Percentiles rank a stretch among this genome's conserved stretches.
Evolutionary conservation across 495 filamentous ascomycete species (phyloP).

Genomic region (Annulohypoxylon nitens): DNA sequence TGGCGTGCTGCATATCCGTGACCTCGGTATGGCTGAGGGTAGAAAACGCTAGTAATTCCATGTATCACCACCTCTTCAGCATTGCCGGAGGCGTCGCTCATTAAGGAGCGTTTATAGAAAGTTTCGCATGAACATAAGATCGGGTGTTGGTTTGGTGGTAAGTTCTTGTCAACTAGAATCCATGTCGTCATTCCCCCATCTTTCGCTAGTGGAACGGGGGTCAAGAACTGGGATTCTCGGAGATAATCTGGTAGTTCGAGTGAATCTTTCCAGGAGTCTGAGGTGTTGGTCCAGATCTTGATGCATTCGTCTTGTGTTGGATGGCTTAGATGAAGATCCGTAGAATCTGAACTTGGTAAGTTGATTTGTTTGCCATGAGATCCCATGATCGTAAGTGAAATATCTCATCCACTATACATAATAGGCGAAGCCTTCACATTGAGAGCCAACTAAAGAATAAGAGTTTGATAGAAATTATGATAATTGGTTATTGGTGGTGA

Average conservation of each 20-base stretch:
- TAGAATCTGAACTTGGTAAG: slow-evolving; percentile 65
- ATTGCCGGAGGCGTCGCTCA: slow-evolving; percentile 42
- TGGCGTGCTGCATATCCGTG: too few species aligned
- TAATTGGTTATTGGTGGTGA: too few species aligned
- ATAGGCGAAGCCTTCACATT: too few species aligned
- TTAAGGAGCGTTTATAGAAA: slow-evolving; percentile 77
- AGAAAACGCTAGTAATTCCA: slow-evolving; percentile 87
- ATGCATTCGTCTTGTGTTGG: slow-evolving; percentile 74
- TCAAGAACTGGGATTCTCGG: slow-evolving; percentile 76
- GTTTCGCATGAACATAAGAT: slow-evolving; percentile 85
- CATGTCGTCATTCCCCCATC: slow-evolving; percentile 82
- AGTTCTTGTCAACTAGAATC: slow-evolving; percentile 75
- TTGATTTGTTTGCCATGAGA: too few species aligned
- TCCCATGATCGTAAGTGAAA: not conserved
- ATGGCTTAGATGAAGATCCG: slow-evolving; percentile 69
- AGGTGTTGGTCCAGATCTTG: slow-evolving; percentile 73
- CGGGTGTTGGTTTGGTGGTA: slow-evolving; percentile 64
- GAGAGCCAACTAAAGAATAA: too few species aligned
- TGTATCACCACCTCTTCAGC: slow-evolving; percentile 76
- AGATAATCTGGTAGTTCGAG: slow-evolving; percentile 78
- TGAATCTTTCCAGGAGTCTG: slow-evolving; percentile 74
- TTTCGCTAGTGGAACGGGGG: slow-evolving; percentile 71
- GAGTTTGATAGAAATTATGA: too few species aligned
- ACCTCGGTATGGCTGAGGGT: slow-evolving; percentile 69
- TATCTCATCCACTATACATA: too few species aligned